These are phyloP conservation scores for Cicer pinnatifidum DNA, from an alignment of 306 rosid genomes.

Conservation along the genomic window DNA sequence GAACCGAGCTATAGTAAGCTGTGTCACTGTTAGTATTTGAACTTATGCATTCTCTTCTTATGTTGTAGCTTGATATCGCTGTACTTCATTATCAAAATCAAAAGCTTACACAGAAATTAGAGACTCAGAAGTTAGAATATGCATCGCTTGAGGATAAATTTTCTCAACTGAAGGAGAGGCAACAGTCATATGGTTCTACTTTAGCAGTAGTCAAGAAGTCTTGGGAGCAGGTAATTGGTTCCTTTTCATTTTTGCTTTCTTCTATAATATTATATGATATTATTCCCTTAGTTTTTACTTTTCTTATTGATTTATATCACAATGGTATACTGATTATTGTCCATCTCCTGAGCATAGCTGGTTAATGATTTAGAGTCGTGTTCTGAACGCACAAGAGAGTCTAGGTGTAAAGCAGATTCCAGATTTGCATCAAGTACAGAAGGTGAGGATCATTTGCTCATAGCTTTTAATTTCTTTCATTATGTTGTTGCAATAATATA, in stretches of 20 bases:
- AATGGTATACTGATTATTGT: slow-evolving; percentile 35
- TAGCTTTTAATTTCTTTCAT: not conserved
- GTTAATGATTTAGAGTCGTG: slow-evolving; percentile 69
- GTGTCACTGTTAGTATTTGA: slow-evolving; percentile 26
- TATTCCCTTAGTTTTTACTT: slow-evolving; percentile 18
- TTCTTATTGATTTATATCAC: slow-evolving; percentile 6
- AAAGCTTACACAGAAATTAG: slow-evolving; percentile 86
- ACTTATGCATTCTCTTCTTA: slow-evolving; percentile 42
- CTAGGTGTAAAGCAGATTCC: slow-evolving; percentile 50
- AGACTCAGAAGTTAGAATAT: slow-evolving; percentile 82
- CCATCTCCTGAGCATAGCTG: slow-evolving; percentile 57
- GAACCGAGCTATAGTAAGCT: slow-evolving; percentile 13
- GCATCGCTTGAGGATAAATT: slow-evolving; percentile 64
- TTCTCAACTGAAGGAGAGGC: slow-evolving; percentile 67
- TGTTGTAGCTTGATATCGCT: slow-evolving; percentile 76
- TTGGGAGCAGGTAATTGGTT: slow-evolving; percentile 68
- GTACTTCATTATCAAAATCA: slow-evolving; percentile 92
- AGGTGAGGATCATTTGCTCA: slow-evolving; percentile 57
- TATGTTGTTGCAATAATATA: slow-evolving; percentile 19
- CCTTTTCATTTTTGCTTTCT: slow-evolving; percentile 37
- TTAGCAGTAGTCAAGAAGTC: slow-evolving; percentile 69
- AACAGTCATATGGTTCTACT: slow-evolving; percentile 67
- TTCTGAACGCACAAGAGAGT: slow-evolving; percentile 59
- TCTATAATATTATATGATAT: slow-evolving; percentile 18
- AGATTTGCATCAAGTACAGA: slow-evolving; percentile 40